Conservation (phyloP, 352 stramenopile species). For the Phytophthora pseudosyringae region DNA sequence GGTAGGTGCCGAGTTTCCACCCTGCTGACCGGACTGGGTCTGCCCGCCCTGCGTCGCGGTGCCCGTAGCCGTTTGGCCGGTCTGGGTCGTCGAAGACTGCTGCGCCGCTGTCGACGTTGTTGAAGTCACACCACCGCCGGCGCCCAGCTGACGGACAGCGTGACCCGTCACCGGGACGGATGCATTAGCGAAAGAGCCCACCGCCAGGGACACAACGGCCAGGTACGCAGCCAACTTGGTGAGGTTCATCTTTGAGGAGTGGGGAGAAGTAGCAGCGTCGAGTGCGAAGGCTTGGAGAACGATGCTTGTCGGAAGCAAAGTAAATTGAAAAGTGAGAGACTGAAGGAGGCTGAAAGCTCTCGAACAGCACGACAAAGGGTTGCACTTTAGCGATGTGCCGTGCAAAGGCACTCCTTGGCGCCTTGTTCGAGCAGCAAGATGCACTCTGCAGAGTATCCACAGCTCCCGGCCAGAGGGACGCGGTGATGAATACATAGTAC, state of each 20-base stretch:
- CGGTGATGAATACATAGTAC: conserved; percentile 24
- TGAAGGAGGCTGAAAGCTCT: conserved; percentile 1
- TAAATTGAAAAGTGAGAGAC: conserved; percentile 36
- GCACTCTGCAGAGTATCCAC: conserved; percentile 16
- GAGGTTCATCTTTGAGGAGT: conserved; percentile 34
- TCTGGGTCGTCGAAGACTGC: conserved; percentile 24
- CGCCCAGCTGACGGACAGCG: conserved; percentile 30
- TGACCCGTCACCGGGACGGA: conserved; percentile 16
- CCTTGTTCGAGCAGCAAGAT: conserved; percentile 32
- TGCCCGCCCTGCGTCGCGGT: neutral
- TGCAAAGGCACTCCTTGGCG: conserved; percentile 6
- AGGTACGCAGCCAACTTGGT: conserved; percentile 39
- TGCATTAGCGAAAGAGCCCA: conserved; percentile 29
- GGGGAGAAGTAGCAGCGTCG: conserved; percentile 9
- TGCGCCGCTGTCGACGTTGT: conserved; percentile 10
- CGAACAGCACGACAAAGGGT: conserved; percentile 17
- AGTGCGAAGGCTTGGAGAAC: conserved; percentile 18
- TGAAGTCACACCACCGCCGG: conserved; percentile 30
- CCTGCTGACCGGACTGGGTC: too few relatives aligned
- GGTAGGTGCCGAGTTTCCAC: neutral
- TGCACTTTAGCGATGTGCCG: conserved; percentile 7
- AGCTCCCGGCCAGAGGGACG: conserved; percentile 20
- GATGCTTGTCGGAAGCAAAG: conserved; percentile 35
- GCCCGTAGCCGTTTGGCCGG: conserved; percentile 8
- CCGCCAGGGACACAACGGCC: conserved; percentile 24